Conservation (phyloP, 768 basidiomycete species). For the Serendipita sp. region DNA sequence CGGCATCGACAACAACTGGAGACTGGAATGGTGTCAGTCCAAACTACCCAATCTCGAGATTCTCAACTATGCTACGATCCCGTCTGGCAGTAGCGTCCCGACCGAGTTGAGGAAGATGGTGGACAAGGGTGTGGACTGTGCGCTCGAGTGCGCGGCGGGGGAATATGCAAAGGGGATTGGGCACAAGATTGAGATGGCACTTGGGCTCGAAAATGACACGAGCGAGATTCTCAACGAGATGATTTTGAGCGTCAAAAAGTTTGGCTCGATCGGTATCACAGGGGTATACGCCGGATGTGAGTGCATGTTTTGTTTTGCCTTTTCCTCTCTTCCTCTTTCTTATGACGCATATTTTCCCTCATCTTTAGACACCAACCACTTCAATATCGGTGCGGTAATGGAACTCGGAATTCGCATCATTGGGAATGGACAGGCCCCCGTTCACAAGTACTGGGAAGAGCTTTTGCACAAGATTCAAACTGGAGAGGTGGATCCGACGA, state of each 20-base stretch:
- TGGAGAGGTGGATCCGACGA: not conserved
- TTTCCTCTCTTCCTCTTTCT: not conserved
- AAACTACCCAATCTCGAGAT: conserved; percentile 32
- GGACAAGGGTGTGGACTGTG: conserved; percentile 32
- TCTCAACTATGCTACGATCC: conserved; percentile 37
- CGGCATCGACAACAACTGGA: conserved; percentile 44
- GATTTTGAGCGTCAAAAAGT: conserved; percentile 35
- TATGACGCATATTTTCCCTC: too few species aligned
- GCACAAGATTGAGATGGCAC: conserved; percentile 51
- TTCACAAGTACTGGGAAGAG: conserved; percentile 59
- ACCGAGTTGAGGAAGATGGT: conserved; percentile 16
- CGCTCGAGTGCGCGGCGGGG: conserved; percentile 44
- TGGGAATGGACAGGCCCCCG: conserved; percentile 37
- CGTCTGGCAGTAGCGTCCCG: not conserved
- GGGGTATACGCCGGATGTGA: conserved; percentile 34
- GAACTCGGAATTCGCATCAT: conserved; percentile 59
- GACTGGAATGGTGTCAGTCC: conserved; percentile 32
- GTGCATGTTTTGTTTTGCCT: not conserved
- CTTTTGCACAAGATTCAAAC: not conserved
- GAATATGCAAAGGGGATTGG: conserved; percentile 51
- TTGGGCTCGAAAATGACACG: conserved; percentile 64
- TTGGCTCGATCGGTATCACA: conserved; percentile 46
- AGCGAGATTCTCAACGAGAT: conserved; percentile 46
- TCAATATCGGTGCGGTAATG: conserved; percentile 63
- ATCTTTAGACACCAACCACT: conserved; percentile 48